Percentiles rank a stretch among this genome's conserved stretches.
These are phyloP conservation scores for Debaryomycetaceae sp. DNA, from an alignment of 1,139 yeast species.

Conservation along the genomic window DNA sequence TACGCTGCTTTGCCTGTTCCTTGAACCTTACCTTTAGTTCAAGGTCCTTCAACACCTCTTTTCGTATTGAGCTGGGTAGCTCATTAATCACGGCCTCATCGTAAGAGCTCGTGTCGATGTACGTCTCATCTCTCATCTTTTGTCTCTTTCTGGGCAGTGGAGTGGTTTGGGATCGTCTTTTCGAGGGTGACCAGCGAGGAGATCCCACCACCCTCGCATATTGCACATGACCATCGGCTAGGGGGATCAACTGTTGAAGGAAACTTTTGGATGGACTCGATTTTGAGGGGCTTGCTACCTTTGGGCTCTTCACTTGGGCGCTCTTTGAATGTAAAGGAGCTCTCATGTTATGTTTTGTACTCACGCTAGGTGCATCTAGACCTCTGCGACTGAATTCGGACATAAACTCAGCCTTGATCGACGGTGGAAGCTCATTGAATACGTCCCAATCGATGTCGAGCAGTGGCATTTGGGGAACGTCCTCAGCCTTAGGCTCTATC, in stretches of 20 bases:
- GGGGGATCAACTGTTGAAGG: constrained; percentile 40
- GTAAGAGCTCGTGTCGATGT: constrained; percentile 21
- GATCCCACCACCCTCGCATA: constrained; percentile 35
- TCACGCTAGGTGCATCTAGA: constrained; percentile 22
- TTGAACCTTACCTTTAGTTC: constrained; percentile 20
- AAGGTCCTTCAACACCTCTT: constrained; percentile 39
- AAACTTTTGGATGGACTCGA: constrained; percentile 21
- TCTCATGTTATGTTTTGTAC: no score
- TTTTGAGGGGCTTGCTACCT: constrained; percentile 7
- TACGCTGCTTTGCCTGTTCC: background rate
- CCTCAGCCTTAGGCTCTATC: constrained; percentile 1
- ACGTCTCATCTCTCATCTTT: constrained; percentile 6
- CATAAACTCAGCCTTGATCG: constrained; percentile 46
- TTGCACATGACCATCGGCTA: constrained; percentile 26
- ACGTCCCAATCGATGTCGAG: constrained; percentile 49
- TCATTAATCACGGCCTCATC: constrained; percentile 43
- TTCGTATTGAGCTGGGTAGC: constrained; percentile 41
- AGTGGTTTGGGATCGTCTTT: constrained; percentile 9
- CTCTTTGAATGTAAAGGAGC: constrained; percentile 1
- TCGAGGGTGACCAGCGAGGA: constrained; percentile 17
- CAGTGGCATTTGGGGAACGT: constrained; percentile 5
- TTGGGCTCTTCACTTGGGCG: background rate
- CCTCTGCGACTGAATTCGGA: constrained; percentile 34
- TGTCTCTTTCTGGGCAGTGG: constrained; percentile 2
- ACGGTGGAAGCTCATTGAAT: constrained; percentile 49